Conservation (phyloP, 2,329 filamentous ascomycete genomes). For the Sordariomycetes sp. region DNA sequence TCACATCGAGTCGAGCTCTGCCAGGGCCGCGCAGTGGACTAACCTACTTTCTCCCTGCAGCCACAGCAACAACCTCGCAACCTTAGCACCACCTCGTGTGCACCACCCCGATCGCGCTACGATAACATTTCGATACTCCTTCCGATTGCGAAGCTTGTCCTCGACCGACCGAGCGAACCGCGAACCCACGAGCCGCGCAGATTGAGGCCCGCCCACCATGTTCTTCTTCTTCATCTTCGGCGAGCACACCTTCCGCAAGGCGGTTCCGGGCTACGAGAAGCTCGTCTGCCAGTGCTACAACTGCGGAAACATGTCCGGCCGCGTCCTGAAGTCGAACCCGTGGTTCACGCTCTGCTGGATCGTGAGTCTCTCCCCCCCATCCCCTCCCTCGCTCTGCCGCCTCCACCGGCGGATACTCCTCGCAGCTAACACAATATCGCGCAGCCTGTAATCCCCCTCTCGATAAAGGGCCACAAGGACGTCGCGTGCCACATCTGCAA, state of each 20-base stretch:
- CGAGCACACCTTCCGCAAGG: constrained; percentile 49
- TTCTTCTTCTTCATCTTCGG: constrained; percentile 54
- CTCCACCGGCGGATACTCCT: background rate
- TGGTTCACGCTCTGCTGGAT: constrained; percentile 78
- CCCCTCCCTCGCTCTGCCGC: background rate
- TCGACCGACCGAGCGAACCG: background rate
- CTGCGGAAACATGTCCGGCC: constrained; percentile 53
- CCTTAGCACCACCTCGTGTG: background rate
- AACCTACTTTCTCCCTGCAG: background rate
- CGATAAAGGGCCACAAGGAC: constrained; percentile 55
- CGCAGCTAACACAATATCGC: background rate
- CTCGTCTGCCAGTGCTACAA: constrained; percentile 54
- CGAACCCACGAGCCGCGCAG: background rate
- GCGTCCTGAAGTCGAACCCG: constrained; percentile 50
- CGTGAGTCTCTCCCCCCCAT: constrained; percentile 25
- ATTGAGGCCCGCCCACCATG: constrained; percentile 24
- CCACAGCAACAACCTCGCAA: background rate
- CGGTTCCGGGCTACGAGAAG: constrained; percentile 50
- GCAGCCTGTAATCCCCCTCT: constrained; percentile 62
- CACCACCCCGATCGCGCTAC: too few species aligned
- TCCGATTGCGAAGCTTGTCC: background rate
- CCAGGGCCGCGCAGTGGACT: background rate
- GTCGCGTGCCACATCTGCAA: constrained; percentile 67
- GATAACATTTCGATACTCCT: too few species aligned
- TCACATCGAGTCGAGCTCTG: background rate